A percentile compares a stretch with the other conserved stretches of the same genome.
phyloP scores from a whole-genome alignment of 352 stramenopile species.

The Globisporangium barbulae region DNA sequence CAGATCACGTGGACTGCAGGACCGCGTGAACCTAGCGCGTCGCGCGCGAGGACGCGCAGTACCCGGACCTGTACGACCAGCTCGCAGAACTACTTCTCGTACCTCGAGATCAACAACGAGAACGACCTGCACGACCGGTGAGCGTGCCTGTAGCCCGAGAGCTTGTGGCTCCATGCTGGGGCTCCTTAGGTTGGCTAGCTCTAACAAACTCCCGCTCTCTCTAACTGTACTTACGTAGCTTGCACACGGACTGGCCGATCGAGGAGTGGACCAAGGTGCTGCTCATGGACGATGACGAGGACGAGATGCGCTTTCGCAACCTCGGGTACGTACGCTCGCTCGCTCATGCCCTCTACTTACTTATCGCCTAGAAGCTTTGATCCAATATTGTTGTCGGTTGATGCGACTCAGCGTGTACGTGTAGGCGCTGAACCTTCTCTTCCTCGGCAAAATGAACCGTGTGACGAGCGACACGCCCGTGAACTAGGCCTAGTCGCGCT shows the following conservation, averaged over 20 bases:
- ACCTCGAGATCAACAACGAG: slow-evolving; percentile 98
- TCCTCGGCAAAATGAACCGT: slow-evolving; percentile 95
- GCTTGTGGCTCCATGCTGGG: background rate
- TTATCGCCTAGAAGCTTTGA: background rate
- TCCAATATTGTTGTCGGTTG: no score
- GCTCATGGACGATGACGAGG: slow-evolving; percentile 75
- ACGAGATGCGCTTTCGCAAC: slow-evolving; percentile 80
- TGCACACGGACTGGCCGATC: slow-evolving; percentile 68
- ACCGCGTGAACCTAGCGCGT: no score
- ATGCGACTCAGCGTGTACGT: slow-evolving; percentile 52
- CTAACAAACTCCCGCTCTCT: background rate
- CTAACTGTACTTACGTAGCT: slow-evolving; percentile 19
- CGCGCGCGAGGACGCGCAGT: no score
- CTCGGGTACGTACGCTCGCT: slow-evolving; percentile 48
- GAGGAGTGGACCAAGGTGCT: slow-evolving; percentile 80
- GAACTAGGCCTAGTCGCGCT: slow-evolving; percentile 94
- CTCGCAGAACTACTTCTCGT: slow-evolving; percentile 94
- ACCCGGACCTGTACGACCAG: no score
- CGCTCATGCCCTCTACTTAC: background rate
- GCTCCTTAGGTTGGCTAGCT: background rate
- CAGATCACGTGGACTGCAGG: no score
- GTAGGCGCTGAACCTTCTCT: slow-evolving; percentile 94
- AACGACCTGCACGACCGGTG: slow-evolving; percentile 87
- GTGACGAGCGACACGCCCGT: slow-evolving; percentile 95
- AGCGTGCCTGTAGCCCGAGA: background rate